Conservation (phyloP, 495 filamentous ascomycete species). For the Xylaria curta region DNA sequence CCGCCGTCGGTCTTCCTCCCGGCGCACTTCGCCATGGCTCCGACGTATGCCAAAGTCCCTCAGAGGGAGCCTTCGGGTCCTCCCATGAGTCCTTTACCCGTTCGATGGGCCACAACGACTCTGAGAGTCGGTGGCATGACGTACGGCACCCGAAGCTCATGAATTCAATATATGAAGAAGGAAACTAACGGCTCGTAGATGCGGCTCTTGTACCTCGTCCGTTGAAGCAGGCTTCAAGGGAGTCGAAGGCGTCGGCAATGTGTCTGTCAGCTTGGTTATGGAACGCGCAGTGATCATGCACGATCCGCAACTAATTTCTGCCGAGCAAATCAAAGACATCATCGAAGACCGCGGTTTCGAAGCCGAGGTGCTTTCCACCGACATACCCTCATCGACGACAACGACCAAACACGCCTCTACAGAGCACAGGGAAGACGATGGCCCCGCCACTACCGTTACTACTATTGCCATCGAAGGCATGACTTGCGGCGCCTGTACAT, state of each 20-base stretch:
- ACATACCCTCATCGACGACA: conserved; percentile 59
- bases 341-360: conserved; percentile 97
- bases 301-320: conserved; percentile 74
- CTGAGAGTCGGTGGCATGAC: conserved; percentile 93
- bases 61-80: conserved; percentile 39
- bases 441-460: conserved; percentile 62
- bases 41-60: conserved; percentile 53
- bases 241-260: conserved; percentile 77
- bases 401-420: conserved; percentile 36
- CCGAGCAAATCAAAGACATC: conserved; percentile 77
- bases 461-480: conserved; percentile 90
- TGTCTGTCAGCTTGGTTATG: conserved; percentile 92
- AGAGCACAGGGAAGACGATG: conserved; percentile 39
- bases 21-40: conserved; percentile 52
- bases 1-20: conserved; percentile 24
- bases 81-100: conserved; percentile 44
- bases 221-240: conserved; percentile 84
- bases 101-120: conserved; percentile 87
- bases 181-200: conserved; percentile 46
- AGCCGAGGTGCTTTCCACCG: conserved; percentile 85
- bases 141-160: conserved; percentile 34
- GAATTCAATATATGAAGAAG: background rate
- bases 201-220: conserved; percentile 87
- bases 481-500: conserved; percentile 96
- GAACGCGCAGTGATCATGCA: conserved; percentile 90